Conservation (phyloP, 73 alveolate species). For the Paramecium biaurelia region DNA sequence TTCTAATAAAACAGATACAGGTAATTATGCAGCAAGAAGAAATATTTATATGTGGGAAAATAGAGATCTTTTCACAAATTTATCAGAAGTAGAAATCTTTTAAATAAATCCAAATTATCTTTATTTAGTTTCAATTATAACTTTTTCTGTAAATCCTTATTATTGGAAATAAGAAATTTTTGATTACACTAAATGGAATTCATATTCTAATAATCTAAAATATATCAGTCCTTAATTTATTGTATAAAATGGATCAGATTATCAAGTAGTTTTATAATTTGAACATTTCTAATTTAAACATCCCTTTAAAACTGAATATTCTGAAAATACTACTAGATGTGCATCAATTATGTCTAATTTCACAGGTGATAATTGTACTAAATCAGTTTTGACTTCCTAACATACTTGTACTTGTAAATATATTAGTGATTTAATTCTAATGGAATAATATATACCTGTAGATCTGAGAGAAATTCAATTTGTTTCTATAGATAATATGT, state of each 20-base stretch:
- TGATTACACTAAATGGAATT: not conserved
- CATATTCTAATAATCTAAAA: not conserved
- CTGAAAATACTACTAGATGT: not conserved
- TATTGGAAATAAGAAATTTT: not conserved
- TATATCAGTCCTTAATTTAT: conserved; percentile 6
- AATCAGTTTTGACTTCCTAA: not conserved
- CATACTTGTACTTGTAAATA: not conserved
- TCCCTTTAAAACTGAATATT: not conserved
- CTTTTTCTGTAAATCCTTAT: not conserved
- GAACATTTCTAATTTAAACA: not conserved
- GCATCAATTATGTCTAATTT: not conserved
- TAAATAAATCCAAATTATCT: not conserved
- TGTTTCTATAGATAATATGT: not conserved
- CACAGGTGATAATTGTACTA: conserved; percentile 6
- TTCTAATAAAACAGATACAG: not conserved
- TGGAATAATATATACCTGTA: not conserved
- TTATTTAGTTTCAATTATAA: not conserved
- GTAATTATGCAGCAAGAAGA: not conserved
- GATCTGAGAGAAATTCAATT: not conserved
- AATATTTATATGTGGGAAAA: conserved; percentile 16
- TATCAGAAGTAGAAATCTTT: not conserved
- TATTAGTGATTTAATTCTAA: not conserved
- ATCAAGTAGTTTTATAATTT: not conserved
- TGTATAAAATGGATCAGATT: conserved; percentile 6
- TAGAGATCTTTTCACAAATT: not conserved